Evolutionary conservation across 2,329 filamentous ascomycete genomes (phyloP).

Genomic region (Fusarium foetens): DNA sequence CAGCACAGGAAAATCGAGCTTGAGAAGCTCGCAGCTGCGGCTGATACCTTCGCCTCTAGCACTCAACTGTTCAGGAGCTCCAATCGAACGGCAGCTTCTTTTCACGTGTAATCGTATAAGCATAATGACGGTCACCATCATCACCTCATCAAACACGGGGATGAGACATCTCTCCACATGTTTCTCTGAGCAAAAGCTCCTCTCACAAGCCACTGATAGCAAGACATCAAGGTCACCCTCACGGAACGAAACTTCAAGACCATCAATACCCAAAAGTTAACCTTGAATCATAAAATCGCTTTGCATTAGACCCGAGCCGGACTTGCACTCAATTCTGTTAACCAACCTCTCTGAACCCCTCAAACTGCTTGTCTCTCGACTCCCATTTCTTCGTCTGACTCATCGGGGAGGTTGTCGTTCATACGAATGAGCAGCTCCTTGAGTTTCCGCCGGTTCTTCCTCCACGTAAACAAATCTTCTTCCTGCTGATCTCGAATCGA

Average conservation of each 20-base stretch:
- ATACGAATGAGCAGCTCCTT: slow-evolving; percentile 55
- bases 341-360: not conserved
- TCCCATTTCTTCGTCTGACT: slow-evolving; percentile 49
- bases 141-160: not conserved
- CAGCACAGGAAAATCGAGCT: not conserved
- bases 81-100: not conserved
- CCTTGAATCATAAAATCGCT: slow-evolving; percentile 1
- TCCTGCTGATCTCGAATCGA: slow-evolving; percentile 62
- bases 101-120: not conserved
- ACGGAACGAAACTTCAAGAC: not conserved
- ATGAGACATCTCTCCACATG: not conserved
- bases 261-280: slow-evolving; percentile 4
- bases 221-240: not conserved
- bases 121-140: not conserved
- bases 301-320: not conserved
- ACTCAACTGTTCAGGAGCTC: not conserved
- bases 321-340: not conserved
- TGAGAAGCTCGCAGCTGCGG: not conserved
- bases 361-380: slow-evolving; percentile 9
- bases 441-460: slow-evolving; percentile 57
- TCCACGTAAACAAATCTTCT: slow-evolving; percentile 60
- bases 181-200: not conserved
- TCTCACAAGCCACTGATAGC: not conserved
- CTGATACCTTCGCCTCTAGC: not conserved
- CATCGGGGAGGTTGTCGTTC: slow-evolving; percentile 59